These are phyloP conservation scores for Sporisorium exsertum DNA, from an alignment of 1,284 basidiomycete species.

Conservation along the genomic window DNA sequence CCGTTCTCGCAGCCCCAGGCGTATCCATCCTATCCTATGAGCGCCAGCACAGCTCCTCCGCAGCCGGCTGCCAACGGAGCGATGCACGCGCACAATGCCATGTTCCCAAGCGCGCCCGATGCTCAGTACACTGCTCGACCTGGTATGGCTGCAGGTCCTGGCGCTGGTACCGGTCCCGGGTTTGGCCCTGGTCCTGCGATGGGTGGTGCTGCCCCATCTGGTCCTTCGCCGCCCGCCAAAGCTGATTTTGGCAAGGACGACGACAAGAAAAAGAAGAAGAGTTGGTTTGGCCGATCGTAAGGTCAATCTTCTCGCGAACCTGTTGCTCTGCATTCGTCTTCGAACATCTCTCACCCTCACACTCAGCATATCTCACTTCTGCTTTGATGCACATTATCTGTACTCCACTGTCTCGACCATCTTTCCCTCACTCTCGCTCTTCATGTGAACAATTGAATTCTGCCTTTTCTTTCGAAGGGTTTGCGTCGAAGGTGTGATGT, in stretches of 20 bases:
- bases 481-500: neutral
- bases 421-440: neutral
- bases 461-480: neutral
- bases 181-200: neutral
- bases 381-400: too few species aligned
- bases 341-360: neutral
- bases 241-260: constrained; percentile 25
- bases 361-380: constrained; percentile 1
- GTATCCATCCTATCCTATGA: constrained; percentile 48
- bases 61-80: constrained; percentile 11
- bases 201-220: constrained; percentile 1
- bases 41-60: constrained; percentile 23
- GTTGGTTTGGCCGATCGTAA: constrained; percentile 50
- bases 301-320: neutral
- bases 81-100: constrained; percentile 15
- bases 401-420: neutral
- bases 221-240: constrained; percentile 12
- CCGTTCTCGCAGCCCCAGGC: constrained; percentile 34
- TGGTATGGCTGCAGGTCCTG: constrained; percentile 15
- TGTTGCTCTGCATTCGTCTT: neutral
- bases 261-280: constrained; percentile 53
- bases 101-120: constrained; percentile 21
- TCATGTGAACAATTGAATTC: neutral
- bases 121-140: constrained; percentile 19
- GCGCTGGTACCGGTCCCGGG: constrained; percentile 6